These are phyloP conservation scores for Bothia castanella DNA, from an alignment of 1,284 basidiomycete species.

Conservation along the genomic window DNA sequence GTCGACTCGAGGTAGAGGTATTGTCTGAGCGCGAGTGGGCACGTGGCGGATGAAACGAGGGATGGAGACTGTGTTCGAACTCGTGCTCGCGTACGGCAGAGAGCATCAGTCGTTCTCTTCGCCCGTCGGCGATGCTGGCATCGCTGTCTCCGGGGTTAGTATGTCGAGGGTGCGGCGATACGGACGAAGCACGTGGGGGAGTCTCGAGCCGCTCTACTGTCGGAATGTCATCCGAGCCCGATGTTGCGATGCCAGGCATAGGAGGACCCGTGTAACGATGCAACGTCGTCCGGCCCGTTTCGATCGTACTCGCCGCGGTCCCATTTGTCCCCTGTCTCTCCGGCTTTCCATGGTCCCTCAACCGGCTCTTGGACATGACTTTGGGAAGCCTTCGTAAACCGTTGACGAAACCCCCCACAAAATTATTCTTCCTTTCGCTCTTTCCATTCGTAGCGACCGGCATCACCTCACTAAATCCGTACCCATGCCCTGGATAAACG, in stretches of 20 bases:
- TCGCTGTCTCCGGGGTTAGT: slow-evolving; percentile 20
- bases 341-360: slow-evolving; percentile 24
- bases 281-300: slow-evolving; percentile 11
- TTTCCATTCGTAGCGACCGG: slow-evolving; percentile 23
- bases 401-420: slow-evolving; percentile 31
- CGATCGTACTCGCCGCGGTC: slow-evolving; percentile 3
- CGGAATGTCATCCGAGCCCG: slow-evolving; percentile 32
- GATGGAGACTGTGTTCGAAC: slow-evolving; percentile 20
- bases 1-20: slow-evolving; percentile 26
- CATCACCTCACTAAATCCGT: slow-evolving; percentile 25
- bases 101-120: slow-evolving; percentile 24
- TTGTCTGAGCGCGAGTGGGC: slow-evolving; percentile 21
- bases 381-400: slow-evolving; percentile 32
- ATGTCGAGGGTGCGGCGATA: slow-evolving; percentile 21
- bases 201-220: slow-evolving; percentile 30
- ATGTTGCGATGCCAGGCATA: slow-evolving; percentile 17
- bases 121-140: slow-evolving; percentile 19
- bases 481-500: slow-evolving; percentile 19
- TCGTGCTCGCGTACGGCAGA: slow-evolving; percentile 27
- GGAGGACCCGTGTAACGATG: slow-evolving; percentile 20
- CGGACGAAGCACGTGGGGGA: slow-evolving; percentile 25
- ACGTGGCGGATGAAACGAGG: slow-evolving; percentile 13
- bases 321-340: slow-evolving; percentile 20
- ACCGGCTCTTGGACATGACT: slow-evolving; percentile 31
- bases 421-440: slow-evolving; percentile 30